Base-by-base conservation (phyloP, 140 eudicot species). In the Anethum foeniculum region DNA sequence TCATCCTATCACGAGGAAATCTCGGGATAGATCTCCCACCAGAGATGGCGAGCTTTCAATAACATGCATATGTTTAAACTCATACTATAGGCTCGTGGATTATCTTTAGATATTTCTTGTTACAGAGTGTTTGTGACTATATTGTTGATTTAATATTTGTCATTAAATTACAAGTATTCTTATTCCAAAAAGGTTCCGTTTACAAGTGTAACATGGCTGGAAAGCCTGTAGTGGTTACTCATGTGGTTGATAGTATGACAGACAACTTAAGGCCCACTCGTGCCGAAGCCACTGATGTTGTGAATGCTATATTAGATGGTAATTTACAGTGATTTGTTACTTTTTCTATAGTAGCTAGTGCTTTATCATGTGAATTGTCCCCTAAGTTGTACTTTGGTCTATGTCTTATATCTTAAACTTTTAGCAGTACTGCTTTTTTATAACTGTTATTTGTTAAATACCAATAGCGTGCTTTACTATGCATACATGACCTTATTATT, bases 21-120 rank as follows among this genome's bases (percentile, higher is more conserved):
- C 93, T 95, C 76, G 99, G 99, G 7, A 92, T 95, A 65, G 99
- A 95, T 89, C 97, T 92, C 77, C 97, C 99, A 80, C 97, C 99
- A 12, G 99, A 95, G 89, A 95, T 92, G 97, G 99, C 90, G 65
- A 64, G 72, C 76, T n/a, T 73, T 39, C 15, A 74, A 16, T 36
- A 36, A 36, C 48, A 71, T 71, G 76, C 76, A 41, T 39, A 1
- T 38, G 9, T 8, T 8, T 21, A 32, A 69, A 38, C n/a, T 69
- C 16, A 60, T 34, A 34, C 10, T 67, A 30, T 60, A 60, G 69
- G 32, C 69, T 60, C 4, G 7, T n/a, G 21, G 30, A 58, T 58
- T 13, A 21, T 23, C 30, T 58, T 23, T 27, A 5, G 27, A 58
- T 23, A 58, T 58, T 19, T 58, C 67, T 21, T 23, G 7, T 21